phyloP scores from a whole-genome alignment of 2,329 filamentous ascomycete species.

The Botrytis fragariae region DNA sequence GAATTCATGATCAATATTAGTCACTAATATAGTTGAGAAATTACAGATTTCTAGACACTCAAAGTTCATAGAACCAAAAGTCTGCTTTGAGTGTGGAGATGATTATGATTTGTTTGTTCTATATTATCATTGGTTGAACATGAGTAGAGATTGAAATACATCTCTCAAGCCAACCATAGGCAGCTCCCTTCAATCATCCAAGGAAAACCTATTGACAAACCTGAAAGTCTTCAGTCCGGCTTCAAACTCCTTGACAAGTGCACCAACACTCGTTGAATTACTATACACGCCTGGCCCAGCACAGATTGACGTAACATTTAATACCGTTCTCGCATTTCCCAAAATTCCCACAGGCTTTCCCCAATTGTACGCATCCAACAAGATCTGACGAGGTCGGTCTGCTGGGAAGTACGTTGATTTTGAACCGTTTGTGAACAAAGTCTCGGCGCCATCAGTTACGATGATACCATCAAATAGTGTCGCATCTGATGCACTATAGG shows the following conservation, averaged over 20 bases:
- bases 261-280: background rate
- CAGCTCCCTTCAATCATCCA: slow-evolving; percentile 43
- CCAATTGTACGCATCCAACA: slow-evolving; percentile 62
- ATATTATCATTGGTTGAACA: background rate
- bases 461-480: slow-evolving; percentile 62
- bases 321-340: background rate
- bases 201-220: slow-evolving; percentile 62
- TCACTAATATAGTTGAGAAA: background rate
- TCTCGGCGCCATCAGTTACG: slow-evolving; percentile 52
- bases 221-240: slow-evolving; percentile 62
- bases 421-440: slow-evolving; percentile 47
- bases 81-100: background rate
- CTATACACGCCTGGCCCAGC: background rate
- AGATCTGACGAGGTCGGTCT: slow-evolving; percentile 61
- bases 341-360: slow-evolving; percentile 62
- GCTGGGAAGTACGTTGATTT: slow-evolving; percentile 59
- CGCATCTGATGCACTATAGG: slow-evolving; percentile 64
- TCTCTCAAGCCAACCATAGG: background rate
- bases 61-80: background rate
- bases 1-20: background rate
- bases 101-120: background rate
- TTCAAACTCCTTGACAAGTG: slow-evolving; percentile 48
- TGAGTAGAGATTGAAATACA: background rate
- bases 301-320: background rate
- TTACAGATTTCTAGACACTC: background rate